Base-by-base conservation (phyloP, 2,329 filamentous ascomycete genomes). In the Alternaria novae-zelandiae region DNA sequence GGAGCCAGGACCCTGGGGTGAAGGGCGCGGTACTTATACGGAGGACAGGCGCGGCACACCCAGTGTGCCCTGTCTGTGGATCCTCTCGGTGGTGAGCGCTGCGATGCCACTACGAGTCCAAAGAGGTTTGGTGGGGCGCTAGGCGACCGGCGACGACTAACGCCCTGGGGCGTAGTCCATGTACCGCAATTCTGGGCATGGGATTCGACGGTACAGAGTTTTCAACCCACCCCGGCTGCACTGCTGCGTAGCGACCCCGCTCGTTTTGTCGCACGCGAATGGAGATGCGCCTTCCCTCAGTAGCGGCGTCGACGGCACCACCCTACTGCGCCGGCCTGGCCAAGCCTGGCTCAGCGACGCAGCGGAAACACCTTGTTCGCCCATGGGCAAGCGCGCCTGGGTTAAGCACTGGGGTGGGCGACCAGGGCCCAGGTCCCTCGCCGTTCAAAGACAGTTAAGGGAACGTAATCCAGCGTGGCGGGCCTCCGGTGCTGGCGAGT, bases 131-230 rank as follows among this genome's bases (percentile, higher is more conserved):
- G 68, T 45, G 57, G 30, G 45, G 9, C 54, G 53, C 67, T 73
- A 63, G 70, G 63, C 57, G 20, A 26, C 36, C 64, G 67, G 68
- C 56, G 44, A 51, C n/a, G n/a, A 47, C 70, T 74, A 74, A 61
- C 70, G 25, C 4, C 2, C 32, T 62, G n/a, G 15, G 57, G 70
- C 36, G 12, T 69, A 68, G 69, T 57, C 43, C 15, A 50, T 26
- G 32, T 53, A 63, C 59, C 70, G 60, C 62, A 50, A 61, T 55
- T 59, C 70, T 72, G 70, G 70, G 70, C 72, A 70, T 67, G 66
- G 70, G 64, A 68, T 67, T 46, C 51, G 59, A 47, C 72, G 71
- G 70, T 62, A 73, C 68, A 76, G 73, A 75, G 68, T 72, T 74
- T 73, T 76, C 69, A 69, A 23, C 49, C 60, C 30, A 58, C 65